phyloP scores from a whole-genome alignment of 176 grass and related monocot species.

The Triticum timopheevii region DNA sequence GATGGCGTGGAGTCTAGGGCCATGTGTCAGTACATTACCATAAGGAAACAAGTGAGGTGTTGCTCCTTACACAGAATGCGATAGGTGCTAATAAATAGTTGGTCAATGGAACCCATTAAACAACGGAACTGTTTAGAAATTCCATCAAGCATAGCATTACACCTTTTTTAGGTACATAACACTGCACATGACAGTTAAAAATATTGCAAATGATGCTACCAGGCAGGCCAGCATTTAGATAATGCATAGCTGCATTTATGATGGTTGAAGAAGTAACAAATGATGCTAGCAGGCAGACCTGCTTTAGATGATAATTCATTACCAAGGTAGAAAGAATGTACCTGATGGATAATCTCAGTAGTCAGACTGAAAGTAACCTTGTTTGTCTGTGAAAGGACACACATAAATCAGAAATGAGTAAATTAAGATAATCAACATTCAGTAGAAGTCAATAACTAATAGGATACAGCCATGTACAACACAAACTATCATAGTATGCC shows the following conservation, averaged over 20 bases:
- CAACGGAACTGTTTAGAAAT: not conserved
- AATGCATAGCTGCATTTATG: not conserved
- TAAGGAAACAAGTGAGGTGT: too few relatives aligned
- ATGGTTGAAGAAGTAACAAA: not conserved
- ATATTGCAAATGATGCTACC: not conserved
- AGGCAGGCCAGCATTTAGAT: not conserved
- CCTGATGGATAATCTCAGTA: constrained; percentile 93
- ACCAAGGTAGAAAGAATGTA: constrained; percentile 34
- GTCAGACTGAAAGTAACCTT: constrained; percentile 95
- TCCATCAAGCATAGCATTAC: not conserved
- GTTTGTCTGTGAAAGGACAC: constrained; percentile 70
- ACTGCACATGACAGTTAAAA: not conserved
- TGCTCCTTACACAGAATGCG: not conserved
- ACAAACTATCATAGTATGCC: constrained; percentile 23
- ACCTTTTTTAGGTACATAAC: not conserved
- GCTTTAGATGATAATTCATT: not conserved
- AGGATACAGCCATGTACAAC: constrained; percentile 17
- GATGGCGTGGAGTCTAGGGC: not conserved
- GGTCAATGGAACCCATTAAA: not conserved
- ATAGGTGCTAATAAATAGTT: not conserved
- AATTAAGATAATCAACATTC: constrained; percentile 27
- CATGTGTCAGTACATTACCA: not conserved
- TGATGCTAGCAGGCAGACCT: not conserved
- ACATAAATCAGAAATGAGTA: constrained; percentile 28
- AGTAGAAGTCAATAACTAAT: not conserved